phyloP scores from a whole-genome alignment of 1,139 yeast genomes.

The Debaryomyces robertsiae region DNA sequence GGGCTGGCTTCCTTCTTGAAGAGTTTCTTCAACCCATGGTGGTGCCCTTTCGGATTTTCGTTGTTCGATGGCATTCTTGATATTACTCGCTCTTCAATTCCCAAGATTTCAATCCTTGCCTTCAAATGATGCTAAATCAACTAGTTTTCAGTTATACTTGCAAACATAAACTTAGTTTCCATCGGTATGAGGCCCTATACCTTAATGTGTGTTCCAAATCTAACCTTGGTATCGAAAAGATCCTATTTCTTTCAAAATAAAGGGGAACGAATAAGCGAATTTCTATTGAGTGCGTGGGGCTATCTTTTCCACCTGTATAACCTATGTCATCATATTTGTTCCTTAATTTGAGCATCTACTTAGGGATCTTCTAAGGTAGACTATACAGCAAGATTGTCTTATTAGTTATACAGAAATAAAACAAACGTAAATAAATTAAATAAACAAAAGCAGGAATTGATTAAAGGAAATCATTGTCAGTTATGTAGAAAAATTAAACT shows the following conservation, averaged over 20 bases:
- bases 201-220: neutral
- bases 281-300: neutral
- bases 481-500: conserved; percentile 9
- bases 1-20: conserved; percentile 26
- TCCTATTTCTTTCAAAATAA: neutral
- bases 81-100: too few relatives aligned
- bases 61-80: conserved; percentile 3
- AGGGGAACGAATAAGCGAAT: neutral
- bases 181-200: neutral
- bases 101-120: too few relatives aligned
- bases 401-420: conserved; percentile 7
- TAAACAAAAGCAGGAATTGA: conserved; percentile 5
- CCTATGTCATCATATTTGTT: neutral
- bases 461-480: conserved; percentile 7
- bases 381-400: neutral
- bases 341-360: too few relatives aligned
- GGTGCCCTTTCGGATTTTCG: conserved; percentile 15
- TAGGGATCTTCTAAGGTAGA: too few relatives aligned
- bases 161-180: neutral
- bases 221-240: neutral
- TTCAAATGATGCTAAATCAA: too few relatives aligned
- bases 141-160: neutral
- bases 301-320: neutral
- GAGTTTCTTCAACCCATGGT: conserved; percentile 22
- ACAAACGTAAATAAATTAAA: conserved; percentile 8